Evolutionary conservation across 768 basidiomycete genomes (phyloP).

Genomic region (Royoungia palumana): DNA sequence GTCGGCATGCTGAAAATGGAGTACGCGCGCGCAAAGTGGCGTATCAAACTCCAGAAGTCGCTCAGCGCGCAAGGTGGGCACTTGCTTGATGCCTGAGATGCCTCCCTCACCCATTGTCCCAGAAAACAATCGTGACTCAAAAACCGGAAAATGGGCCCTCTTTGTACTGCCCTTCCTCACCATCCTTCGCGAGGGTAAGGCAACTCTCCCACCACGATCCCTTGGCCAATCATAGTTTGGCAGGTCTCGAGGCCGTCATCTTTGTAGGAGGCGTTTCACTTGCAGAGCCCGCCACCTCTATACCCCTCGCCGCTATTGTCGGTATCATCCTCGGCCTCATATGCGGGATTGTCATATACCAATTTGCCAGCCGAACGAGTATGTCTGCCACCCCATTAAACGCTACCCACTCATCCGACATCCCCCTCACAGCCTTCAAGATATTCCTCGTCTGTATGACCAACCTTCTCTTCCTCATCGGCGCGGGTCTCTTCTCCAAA

Average conservation of each 20-base stretch:
- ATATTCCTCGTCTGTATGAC: conserved; percentile 92
- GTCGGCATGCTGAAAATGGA: conserved; percentile 95
- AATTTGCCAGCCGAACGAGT: conserved; percentile 74
- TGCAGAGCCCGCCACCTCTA: conserved; percentile 73
- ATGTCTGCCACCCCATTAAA: conserved; percentile 21
- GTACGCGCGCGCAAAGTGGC: conserved; percentile 91
- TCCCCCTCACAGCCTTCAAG: conserved; percentile 51
- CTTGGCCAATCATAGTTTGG: neutral
- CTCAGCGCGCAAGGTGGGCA: conserved; percentile 58
- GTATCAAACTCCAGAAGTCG: conserved; percentile 77
- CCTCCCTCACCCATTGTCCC: neutral
- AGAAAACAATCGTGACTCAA: conserved; percentile 48
- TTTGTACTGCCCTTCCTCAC: conserved; percentile 90
- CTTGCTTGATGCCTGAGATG: neutral
- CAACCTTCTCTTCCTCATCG: conserved; percentile 88
- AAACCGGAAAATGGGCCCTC: conserved; percentile 76
- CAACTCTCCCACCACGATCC: no score
- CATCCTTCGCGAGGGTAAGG: conserved; percentile 82
- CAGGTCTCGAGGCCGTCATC: conserved; percentile 84
- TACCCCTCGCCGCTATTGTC: conserved; percentile 86
- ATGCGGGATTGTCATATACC: conserved; percentile 75
- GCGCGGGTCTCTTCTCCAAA: conserved; percentile 88
- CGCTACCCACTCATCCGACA: neutral
- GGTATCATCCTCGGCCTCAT: conserved; percentile 76
- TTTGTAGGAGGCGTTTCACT: conserved; percentile 95